Conservation (phyloP, 2,329 filamentous ascomycete species). For the Fusarium caatingaense region DNA sequence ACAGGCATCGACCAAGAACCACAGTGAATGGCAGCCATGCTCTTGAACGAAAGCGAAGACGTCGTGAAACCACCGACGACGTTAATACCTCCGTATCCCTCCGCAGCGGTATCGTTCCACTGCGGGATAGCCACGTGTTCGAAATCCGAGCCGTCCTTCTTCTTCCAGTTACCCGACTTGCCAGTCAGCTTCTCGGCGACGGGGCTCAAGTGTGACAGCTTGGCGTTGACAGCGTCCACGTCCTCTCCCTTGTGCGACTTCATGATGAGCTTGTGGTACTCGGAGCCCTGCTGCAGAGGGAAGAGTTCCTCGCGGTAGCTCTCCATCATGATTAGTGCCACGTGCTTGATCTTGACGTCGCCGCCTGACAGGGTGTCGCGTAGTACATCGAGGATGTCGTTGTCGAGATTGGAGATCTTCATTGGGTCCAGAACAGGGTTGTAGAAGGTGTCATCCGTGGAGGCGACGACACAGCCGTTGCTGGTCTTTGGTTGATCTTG, state of each 20-base stretch:
- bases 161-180: slow-evolving; percentile 37
- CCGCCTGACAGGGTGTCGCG: slow-evolving; percentile 39
- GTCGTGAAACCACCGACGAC: slow-evolving; percentile 56
- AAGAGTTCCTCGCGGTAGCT: slow-evolving; percentile 60
- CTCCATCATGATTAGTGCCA: slow-evolving; percentile 59
- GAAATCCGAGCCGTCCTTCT: slow-evolving; percentile 42
- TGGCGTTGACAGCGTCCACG: slow-evolving; percentile 41
- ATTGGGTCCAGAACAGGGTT: slow-evolving; percentile 54
- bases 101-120: slow-evolving; percentile 40
- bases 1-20: slow-evolving; percentile 54
- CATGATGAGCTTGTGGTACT: slow-evolving; percentile 52
- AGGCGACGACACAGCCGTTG: slow-evolving; percentile 4
- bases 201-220: slow-evolving; percentile 38
- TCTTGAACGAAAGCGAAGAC: slow-evolving; percentile 58
- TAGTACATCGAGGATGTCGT: slow-evolving; percentile 47
- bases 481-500: slow-evolving; percentile 3
- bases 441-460: slow-evolving; percentile 49
- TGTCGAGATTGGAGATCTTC: slow-evolving; percentile 55
- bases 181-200: slow-evolving; percentile 39
- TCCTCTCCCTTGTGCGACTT: slow-evolving; percentile 47
- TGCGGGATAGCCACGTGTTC: slow-evolving; percentile 44
- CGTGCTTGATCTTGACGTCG: slow-evolving; percentile 57
- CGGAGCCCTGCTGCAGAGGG: slow-evolving; percentile 55
- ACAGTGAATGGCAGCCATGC: slow-evolving; percentile 56
- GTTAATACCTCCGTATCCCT: slow-evolving; percentile 55